A percentile compares a stretch with the other conserved stretches of the same genome.
Evolutionary conservation across 768 basidiomycete genomes (phyloP).

Genomic region (Russula olivacea): DNA sequence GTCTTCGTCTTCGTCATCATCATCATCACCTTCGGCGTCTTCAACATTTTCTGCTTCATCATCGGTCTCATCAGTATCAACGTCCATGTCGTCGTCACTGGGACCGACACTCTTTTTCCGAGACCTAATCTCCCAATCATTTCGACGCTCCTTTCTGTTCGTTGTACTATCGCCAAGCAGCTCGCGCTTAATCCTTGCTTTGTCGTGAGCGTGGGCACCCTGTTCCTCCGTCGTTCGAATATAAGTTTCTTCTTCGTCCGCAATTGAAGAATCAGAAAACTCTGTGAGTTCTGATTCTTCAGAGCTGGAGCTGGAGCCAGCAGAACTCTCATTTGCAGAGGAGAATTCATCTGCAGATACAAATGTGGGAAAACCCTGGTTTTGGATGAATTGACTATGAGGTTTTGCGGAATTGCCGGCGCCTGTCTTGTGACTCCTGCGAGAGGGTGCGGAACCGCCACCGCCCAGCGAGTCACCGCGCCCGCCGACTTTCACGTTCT

Average conservation of each 20-base stretch:
- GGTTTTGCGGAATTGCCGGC: constrained; percentile 12
- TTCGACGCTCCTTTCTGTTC: constrained; percentile 33
- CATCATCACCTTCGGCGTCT: constrained; percentile 48
- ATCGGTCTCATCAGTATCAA: constrained; percentile 50
- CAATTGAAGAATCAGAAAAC: constrained; percentile 25
- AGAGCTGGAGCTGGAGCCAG: constrained; percentile 21
- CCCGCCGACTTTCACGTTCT: background rate
- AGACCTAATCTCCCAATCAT: constrained; percentile 24
- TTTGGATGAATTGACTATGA: constrained; percentile 1
- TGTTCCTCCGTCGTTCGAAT: constrained; percentile 23
- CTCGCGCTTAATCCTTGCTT: constrained; percentile 55
- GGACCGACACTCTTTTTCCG: constrained; percentile 24
- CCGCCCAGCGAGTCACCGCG: constrained; percentile 12
- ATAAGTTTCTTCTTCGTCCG: constrained; percentile 21
- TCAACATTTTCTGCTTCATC: constrained; percentile 50
- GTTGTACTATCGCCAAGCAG: constrained; percentile 46
- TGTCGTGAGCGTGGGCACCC: constrained; percentile 30
- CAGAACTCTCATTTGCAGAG: constrained; percentile 31
- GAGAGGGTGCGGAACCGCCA: constrained; percentile 6
- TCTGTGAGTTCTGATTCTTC: constrained; percentile 20
- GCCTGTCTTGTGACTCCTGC: constrained; percentile 17
- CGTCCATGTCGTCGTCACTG: constrained; percentile 60
- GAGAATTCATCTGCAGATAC: constrained; percentile 26
- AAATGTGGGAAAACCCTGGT: constrained; percentile 23
- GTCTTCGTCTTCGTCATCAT: constrained; percentile 32